These are phyloP conservation scores for Populus hybrid DNA, from an alignment of 441 rosid genomes.

Conservation along the genomic window DNA sequence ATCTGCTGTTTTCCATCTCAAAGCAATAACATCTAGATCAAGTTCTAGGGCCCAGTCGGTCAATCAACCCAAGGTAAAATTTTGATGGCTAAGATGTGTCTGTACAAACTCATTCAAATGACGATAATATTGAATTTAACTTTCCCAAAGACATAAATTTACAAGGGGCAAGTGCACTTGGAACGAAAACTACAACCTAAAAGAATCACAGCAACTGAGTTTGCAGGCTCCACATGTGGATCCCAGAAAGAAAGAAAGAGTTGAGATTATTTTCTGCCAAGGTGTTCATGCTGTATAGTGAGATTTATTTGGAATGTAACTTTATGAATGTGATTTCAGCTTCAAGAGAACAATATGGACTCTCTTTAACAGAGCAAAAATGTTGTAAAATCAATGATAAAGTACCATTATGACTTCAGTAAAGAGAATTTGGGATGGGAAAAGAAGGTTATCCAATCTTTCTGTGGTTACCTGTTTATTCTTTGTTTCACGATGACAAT, in stretches of 20 bases:
- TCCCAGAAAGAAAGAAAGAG: too few species aligned
- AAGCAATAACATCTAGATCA: neutral
- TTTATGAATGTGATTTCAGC: neutral
- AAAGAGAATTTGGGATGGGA: neutral
- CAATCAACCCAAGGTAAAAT: too few species aligned
- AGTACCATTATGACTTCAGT: neutral
- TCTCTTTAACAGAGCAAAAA: neutral
- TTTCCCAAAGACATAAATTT: too few species aligned
- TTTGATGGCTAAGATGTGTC: too few species aligned
- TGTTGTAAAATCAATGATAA: neutral
- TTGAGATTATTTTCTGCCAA: too few species aligned
- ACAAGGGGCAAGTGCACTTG: too few species aligned
- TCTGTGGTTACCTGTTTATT: constrained; percentile 43
- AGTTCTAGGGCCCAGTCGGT: neutral
- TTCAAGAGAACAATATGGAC: neutral
- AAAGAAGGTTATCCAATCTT: neutral
- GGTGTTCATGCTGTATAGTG: neutral
- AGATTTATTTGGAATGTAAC: neutral
- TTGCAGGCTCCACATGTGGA: too few species aligned
- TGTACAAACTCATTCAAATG: too few species aligned
- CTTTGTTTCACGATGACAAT: constrained; percentile 49
- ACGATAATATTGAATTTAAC: too few species aligned
- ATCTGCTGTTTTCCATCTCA: neutral
- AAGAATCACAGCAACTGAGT: too few species aligned
- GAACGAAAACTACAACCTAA: too few species aligned